These are phyloP conservation scores for Umbelopsis sp. DNA, from an alignment of 371 early-diverging fungal species.

Conservation along the genomic window DNA sequence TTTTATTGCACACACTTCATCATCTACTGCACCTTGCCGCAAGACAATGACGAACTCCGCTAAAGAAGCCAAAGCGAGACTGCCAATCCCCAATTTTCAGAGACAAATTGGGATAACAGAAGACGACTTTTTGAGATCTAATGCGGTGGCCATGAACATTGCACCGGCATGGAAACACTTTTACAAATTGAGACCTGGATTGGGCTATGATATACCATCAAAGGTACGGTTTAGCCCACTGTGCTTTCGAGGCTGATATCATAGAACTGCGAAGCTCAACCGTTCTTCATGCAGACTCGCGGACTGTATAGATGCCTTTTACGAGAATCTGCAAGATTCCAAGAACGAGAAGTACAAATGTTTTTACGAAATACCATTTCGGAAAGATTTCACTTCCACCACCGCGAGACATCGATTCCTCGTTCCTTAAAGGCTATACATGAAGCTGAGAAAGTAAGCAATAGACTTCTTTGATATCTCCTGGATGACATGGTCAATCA, in stretches of 20 bases:
- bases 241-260: background rate
- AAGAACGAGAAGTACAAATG: conserved; percentile 1
- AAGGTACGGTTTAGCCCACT: background rate
- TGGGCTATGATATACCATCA: background rate
- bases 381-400: conserved; percentile 35
- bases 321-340: conserved; percentile 11
- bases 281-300: conserved; percentile 1
- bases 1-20: too few relatives aligned
- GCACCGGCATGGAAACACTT: background rate
- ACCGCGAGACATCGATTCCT: conserved; percentile 28
- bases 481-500: too few relatives aligned
- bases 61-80: too few relatives aligned
- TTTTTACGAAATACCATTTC: conserved; percentile 25
- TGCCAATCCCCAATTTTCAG: too few relatives aligned
- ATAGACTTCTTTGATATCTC: background rate
- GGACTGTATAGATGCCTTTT: conserved; percentile 21
- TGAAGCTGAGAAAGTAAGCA: conserved; percentile 28
- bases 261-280: background rate
- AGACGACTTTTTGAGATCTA: background rate
- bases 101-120: too few relatives aligned
- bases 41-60: too few relatives aligned
- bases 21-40: too few relatives aligned
- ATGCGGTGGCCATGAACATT: background rate
- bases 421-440: conserved; percentile 21
- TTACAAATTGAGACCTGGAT: background rate